Evolutionary conservation across 805 yeast genomes (phyloP).

Genomic region (Priceomyces melissophilus): DNA sequence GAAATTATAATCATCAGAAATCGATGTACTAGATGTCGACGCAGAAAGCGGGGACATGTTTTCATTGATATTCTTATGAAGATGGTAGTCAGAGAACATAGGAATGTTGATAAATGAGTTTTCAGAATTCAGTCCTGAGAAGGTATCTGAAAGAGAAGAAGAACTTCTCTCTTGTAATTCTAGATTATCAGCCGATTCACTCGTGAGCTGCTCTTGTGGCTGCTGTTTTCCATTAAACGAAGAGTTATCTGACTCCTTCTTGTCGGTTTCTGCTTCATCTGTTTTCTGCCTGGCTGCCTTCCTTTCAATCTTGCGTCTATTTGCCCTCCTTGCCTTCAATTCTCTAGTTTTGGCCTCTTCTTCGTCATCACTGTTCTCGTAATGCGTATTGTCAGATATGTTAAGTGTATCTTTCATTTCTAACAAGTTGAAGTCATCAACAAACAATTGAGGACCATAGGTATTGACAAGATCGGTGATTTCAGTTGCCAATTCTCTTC

Average conservation of each 20-base stretch:
- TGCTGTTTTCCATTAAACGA: slow-evolving; percentile 2
- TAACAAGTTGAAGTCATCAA: slow-evolving; percentile 67
- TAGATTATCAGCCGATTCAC: slow-evolving; percentile 16
- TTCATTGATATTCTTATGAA: slow-evolving; percentile 30
- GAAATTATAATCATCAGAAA: slow-evolving; percentile 28
- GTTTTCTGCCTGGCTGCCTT: slow-evolving; percentile 9
- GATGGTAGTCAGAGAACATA: slow-evolving; percentile 50
- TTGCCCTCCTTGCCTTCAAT: slow-evolving; percentile 41
- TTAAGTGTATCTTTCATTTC: slow-evolving; percentile 42
- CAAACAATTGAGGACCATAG: slow-evolving; percentile 80
- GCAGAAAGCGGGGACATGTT: slow-evolving; percentile 20
- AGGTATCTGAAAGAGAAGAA: slow-evolving; percentile 53
- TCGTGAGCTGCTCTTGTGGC: slow-evolving; percentile 5
- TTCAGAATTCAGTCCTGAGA: slow-evolving; percentile 60
- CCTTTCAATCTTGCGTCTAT: slow-evolving; percentile 21
- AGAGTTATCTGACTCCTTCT: slow-evolving; percentile 1
- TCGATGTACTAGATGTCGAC: slow-evolving; percentile 27
- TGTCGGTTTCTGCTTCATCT: slow-evolving; percentile 6
- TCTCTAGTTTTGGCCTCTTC: slow-evolving; percentile 49
- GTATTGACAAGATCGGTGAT: slow-evolving; percentile 78
- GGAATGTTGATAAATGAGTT: slow-evolving; percentile 65
- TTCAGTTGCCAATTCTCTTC: slow-evolving; percentile 62
- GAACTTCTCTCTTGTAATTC: slow-evolving; percentile 19
- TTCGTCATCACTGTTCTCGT: slow-evolving; percentile 44
- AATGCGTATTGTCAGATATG: slow-evolving; percentile 21